Evolutionary conservation across 176 grass and related monocot species (phyloP), one percentile per base, ranked within the genome.

Genomic region (Zizania latifolia): DNA sequence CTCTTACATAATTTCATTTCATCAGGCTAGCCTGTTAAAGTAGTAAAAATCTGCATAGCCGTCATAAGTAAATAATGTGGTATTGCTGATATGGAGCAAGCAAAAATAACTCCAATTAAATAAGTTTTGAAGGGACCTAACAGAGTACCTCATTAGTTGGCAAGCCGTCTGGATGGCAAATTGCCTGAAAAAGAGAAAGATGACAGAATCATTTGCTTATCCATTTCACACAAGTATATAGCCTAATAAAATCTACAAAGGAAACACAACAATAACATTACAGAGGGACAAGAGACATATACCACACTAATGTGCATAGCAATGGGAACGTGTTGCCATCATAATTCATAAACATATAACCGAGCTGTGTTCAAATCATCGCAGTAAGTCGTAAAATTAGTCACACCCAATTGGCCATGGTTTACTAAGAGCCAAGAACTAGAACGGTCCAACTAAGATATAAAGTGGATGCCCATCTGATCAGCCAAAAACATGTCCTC

Each of bases 81-180:
- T 56, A 57, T 35, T 15, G 22, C 48, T 35, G 31, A 38, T 6
- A 70, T 10, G 11, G 44, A 45, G 8, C 65, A 70, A 44, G 43
- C 12, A 46, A 1, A n/a, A 63, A 19, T 13, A 45, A 24, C 19
- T 53, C 6, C 31, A 58, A 58, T n/a, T n/a, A 24, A 14, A 65
- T 14, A 36, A 55, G 7, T 54, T 41, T 1, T 77, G 21, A 65
- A 71, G 15, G 59, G 41, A 67, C 8, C n/a, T 58, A 61, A 59
- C 21, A 61, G 33, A 45, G 65, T 44, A 97, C 93, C 93, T 93
- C 81, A 32, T 75, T 28, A 60, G 63, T 71, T 62, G 72, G 65
- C 46, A 79, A 38, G 58, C 81, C 86, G 50, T 84, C 81, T 28
- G 30, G 39, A 68, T 88, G 55, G 48, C 75, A 89, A 86, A 94